Base-by-base conservation (phyloP, 495 filamentous ascomycete species). In the Hypomontagnella submonticulosa region DNA sequence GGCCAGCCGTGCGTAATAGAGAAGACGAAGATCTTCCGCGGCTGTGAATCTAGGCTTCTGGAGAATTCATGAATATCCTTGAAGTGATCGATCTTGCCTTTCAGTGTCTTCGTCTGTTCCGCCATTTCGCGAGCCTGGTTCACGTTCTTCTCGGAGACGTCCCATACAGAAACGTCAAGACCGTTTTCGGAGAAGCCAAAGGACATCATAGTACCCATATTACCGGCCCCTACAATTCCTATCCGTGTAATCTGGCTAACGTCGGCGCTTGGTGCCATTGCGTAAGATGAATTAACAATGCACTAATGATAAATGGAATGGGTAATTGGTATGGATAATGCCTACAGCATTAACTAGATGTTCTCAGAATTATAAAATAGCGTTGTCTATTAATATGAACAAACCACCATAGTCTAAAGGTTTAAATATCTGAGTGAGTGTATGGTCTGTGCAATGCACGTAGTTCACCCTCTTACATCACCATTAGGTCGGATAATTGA, bases 1-100 rank as follows among this genome's bases (percentile, higher is more conserved):
- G 85, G 83, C n/a, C 70, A 73, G n/a, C 90, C 89, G 57, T 92
- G 89, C 0, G 90, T 85, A 44, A 90, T 79, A 16, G 83, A 87
- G 71, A 91, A 91, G 56, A 92, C 76, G 66, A 92, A 86, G 2
- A 88, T 59, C 51, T 73, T 76, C 4, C 69, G 72, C 9, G 73
- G 68, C 33, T 77, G 63, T 12, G 63, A 61, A 34, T 61, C 13
- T 6, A 66, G 40, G 20, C 63, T 66, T 19, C 55, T 61, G 30
- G 63, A 56, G 51, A 66, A 66, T 12, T 66, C 43, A 44, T 61
- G 63, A 38, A 67, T 52, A 23, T 67, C 57, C 13, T 67, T 67
- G 52, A 61, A 67, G 34, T 61, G 32, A 32, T 67, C 63, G 33
- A 67, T 36, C 46, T 57, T 67, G 46, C 63, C 57, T 44, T 67